Base-by-base conservation (phyloP, 805 yeast genomes). In the Saccharomycopsis amapae region DNA sequence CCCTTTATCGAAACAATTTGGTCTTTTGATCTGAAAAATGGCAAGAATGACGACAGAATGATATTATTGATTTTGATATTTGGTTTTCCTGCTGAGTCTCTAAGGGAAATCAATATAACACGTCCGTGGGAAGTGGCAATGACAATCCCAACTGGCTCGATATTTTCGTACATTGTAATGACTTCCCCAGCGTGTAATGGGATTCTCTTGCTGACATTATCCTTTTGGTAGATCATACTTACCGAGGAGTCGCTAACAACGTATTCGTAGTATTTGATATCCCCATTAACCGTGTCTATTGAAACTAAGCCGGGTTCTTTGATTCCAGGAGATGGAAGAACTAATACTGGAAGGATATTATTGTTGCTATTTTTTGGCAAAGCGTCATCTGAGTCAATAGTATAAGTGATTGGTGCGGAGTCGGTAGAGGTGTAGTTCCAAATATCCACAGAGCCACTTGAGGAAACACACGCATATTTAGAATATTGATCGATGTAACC, bases 61-160 rank as follows among this genome's bases (percentile, higher is more conserved):
- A 62, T 53, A 19, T 57, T 59, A 18, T 54, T 49, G 3, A 50
- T 42, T 19, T 54, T 49, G 10, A 74, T 55, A 12, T 58, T 56
- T 1, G 85, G 78, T 55, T 77, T 80, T 26, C 94, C 90, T 30
- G 75, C 68, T 39, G 75, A 68, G 60, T 87, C 93, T 50, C 82
- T 73, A 26, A 88, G 64, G 0, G 80, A 67, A 2, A 86, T 57
- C 36, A 85, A 66, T 4, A 81, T 59, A 36, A 81, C 75, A 49
- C 89, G 68, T 20, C 86, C 86, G 50, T 74, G 65, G 3, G 84
- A 75, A 0, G 96, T 86, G 5, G 87, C 75, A 6, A 82, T 57
- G 0, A 81, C 68, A 3, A 86, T 67, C 2, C 96, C 96, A 1
- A 83, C 77, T 0, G 93, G 89, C 52, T 79, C 86, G 9, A 81